Evolutionary conservation across 148 eudicot genomes (phyloP), one percentile per base, ranked within the genome.

Genomic region (Rhododendron ferrugineum): DNA sequence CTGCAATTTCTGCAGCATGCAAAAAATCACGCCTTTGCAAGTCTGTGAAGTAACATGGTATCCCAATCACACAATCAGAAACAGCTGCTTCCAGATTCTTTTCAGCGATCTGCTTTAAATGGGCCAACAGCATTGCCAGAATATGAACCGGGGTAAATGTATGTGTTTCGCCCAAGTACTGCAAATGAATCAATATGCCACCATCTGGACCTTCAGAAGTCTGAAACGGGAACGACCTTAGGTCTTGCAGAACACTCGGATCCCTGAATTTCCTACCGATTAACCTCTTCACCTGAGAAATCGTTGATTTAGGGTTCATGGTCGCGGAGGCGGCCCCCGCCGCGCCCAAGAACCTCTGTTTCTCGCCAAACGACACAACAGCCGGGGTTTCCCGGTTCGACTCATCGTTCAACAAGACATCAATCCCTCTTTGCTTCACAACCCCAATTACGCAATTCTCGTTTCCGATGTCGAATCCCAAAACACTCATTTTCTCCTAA

Each of bases 391-490:
- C 98, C 4, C 98, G 92, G 0, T 93, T 92, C 0, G 98, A 97
- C 84, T 95, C 99, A 86, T 95, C 96, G 72, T 97, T 95, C 84
- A 95, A 86, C 83, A 97, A 68, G 50, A 97, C 98, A 88, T 97
- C 98, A 34, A 97, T 88, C n/a, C 98, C 96, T 26, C 94, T 81
- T 46, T 93, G 94, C 90, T 91, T 95, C 46, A 93, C 98, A 11
- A 87, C 91, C 4, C 92, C 98, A 74, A 97, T 90, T 6, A 97
- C 99, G 85, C 98, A 93, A 87, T 92, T 95, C 86, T 97, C 99
- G 81, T 97, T 97, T 44, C 99, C 99, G 81, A 94, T 90, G 81
- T 97, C 98, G 82, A 94, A 92, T 49, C 98, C 99, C 44, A 97
- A 8, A 78, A 92, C 96, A 89, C 96, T 94, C 98, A 95, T 95